Base-by-base conservation (phyloP, 2,329 filamentous ascomycete genomes). In the Stagonosporopsis chrysanthemi region DNA sequence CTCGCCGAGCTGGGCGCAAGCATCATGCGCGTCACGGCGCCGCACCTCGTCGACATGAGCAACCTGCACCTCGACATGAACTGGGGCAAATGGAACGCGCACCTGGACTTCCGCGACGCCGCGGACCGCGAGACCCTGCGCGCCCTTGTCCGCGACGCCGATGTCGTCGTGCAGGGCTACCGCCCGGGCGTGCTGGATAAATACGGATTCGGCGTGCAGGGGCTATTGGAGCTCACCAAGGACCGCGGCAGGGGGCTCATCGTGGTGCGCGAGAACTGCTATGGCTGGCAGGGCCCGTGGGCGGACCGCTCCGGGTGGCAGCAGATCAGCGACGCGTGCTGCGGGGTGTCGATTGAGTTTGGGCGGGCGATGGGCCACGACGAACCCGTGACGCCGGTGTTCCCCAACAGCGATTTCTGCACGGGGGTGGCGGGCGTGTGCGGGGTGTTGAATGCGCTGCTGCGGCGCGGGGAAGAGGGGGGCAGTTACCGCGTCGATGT, bases 221-320 rank as follows among this genome's bases (percentile, higher is more conserved):
- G 74, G 1, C 68, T 83, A 26, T 66, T 81, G 4, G 75, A 80
- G 6, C 52, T 82, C 39, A 77, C 73, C 2, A 73, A 77, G 42
- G 69, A 77, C 6, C 71, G 81, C 8, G 74, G 71, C 2, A 67
- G 75, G 22, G 81, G 81, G 0, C 73, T 83, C 22, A 74, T 84
- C 17, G 78, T 82, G 41, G 78, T 81, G 3, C 70, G 79, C 3
- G 82, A 84, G 70, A 84, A 84, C 61, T 84, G 81, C 65, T 85
- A 83, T 58, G 83, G 83, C 0, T 84, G 78, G 75, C 63, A 82
- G 46, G 83, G 82, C 0, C 79, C 79, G 0, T 82, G 79, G 78
- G 67, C 71, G 8, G 69, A 78, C 28, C 71, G 82, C 4, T 79
- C 74, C 35, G 82, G 82, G 1, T 85, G 82, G 82, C 83, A 85